These are phyloP conservation scores for Vitis cinerea DNA, from an alignment of 164 flowering plant species.

Conservation along the genomic window DNA sequence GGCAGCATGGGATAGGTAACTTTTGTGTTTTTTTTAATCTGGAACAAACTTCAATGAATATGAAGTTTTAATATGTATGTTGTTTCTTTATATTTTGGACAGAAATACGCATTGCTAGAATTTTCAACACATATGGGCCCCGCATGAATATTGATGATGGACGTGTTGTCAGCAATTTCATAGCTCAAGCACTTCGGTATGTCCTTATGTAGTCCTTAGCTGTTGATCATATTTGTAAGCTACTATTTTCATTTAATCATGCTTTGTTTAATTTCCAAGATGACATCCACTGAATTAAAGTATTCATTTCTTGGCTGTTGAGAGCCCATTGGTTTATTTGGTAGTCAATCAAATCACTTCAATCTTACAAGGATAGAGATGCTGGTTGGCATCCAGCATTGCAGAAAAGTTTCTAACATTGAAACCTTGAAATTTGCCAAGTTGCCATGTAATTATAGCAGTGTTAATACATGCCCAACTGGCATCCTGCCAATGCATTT, in stretches of 20 bases:
- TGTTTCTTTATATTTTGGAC: background rate
- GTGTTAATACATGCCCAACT: no score
- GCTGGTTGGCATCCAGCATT: no score
- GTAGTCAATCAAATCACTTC: no score
- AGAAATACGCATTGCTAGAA: slow-evolving; percentile 81
- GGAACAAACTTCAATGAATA: background rate
- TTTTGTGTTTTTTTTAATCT: background rate
- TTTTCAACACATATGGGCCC: slow-evolving; percentile 84
- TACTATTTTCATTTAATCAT: background rate
- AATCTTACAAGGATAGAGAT: no score
- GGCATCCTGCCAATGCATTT: no score
- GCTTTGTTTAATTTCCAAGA: no score
- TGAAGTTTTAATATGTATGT: background rate
- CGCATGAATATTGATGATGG: slow-evolving; percentile 92
- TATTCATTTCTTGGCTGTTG: no score
- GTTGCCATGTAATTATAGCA: no score
- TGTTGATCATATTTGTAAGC: background rate
- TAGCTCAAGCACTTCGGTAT: slow-evolving; percentile 82
- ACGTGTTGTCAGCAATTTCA: slow-evolving; percentile 87
- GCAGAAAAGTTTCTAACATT: no score
- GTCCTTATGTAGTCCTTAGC: background rate
- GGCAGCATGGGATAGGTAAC: slow-evolving; percentile 84
- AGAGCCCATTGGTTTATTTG: no score
- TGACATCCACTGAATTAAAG: no score
- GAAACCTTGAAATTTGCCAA: no score